Conservation (phyloP, 768 basidiomycete species). For the Tephrocybe sp. region DNA sequence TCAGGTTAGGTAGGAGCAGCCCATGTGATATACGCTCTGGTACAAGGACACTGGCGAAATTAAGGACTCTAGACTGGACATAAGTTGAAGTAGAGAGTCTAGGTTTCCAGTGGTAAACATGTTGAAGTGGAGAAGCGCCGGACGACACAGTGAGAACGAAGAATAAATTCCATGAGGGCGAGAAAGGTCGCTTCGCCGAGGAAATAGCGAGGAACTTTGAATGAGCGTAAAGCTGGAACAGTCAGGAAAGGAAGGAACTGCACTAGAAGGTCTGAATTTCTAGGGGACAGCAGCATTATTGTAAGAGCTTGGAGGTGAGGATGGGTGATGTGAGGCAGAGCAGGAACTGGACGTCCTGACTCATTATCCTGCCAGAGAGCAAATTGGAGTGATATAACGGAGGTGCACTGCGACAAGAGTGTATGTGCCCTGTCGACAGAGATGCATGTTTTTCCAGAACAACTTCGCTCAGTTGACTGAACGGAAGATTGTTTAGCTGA, state of each 20-base stretch:
- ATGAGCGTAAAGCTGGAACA: background rate
- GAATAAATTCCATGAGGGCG: too few species aligned
- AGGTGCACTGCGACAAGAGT: background rate
- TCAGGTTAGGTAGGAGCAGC: slow-evolving; percentile 1
- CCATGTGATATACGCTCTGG: slow-evolving; percentile 3
- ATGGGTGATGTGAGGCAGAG: too few species aligned
- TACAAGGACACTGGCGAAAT: background rate
- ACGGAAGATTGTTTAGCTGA: background rate
- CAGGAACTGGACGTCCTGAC: too few species aligned
- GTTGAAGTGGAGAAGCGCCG: background rate
- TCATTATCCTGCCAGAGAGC: too few species aligned
- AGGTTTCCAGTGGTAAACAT: background rate
- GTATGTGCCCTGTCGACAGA: background rate
- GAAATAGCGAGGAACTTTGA: background rate
- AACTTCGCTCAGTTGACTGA: background rate
- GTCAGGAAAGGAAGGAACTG: too few species aligned
- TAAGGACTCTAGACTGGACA: background rate
- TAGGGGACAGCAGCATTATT: too few species aligned
- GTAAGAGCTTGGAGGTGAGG: too few species aligned
- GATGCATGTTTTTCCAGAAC: background rate
- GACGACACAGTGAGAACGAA: background rate
- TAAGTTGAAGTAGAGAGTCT: background rate
- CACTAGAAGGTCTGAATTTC: too few species aligned
- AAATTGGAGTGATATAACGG: too few species aligned
- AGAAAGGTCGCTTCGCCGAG: too few species aligned